Evolutionary conservation across 805 yeast species (phyloP), one percentile per base, ranked within the genome.

Genomic region (Candida odintsovae): DNA sequence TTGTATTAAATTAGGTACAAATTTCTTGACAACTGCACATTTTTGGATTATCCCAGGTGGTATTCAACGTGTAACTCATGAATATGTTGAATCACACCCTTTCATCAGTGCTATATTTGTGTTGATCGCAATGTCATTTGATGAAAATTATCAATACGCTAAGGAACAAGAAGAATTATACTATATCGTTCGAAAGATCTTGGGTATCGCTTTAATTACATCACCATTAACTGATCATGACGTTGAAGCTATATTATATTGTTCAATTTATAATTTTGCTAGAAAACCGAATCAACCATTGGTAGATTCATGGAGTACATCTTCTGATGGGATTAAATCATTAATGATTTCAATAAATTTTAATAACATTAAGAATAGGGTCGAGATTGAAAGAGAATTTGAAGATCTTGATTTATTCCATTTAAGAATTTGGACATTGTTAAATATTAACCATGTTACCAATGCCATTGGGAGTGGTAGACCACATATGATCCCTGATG

Each of bases 31-130:
- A 16, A 73, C 72, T 38, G 77, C 83, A 3, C 82, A 77, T 54
- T 76, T 74, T 55, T 80, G 83, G 81, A 77, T 80, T 40, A 73
- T 78, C 6, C 83, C 83, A 2, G 83, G 82, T 11, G 83, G 82
- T 6, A 68, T 77, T n/a, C 74, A 69, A 33, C 70, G 69, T 28
- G 69, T 78, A 12, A 67, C 72, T 37, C 58, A 70, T 35, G 63
- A 63, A 11, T 79, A 75, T 55, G 82, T 75, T 5, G 53, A 63
- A 16, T 66, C 68, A 28, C 82, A 78, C 58, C 76, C 81, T 4
- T 77, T 78, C 49, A 77, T 76, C 20, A 66, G 80, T 0, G 74
- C 80, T 48, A 80, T 76, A 1, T 76, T 73, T 61, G 77, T 74
- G 3, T 63, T 76, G 20, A 62, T 77, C 43, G 78, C 81, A 0